phyloP scores from a whole-genome alignment of 495 filamentous ascomycete genomes.

The Talaromyces nanjingensis region DNA sequence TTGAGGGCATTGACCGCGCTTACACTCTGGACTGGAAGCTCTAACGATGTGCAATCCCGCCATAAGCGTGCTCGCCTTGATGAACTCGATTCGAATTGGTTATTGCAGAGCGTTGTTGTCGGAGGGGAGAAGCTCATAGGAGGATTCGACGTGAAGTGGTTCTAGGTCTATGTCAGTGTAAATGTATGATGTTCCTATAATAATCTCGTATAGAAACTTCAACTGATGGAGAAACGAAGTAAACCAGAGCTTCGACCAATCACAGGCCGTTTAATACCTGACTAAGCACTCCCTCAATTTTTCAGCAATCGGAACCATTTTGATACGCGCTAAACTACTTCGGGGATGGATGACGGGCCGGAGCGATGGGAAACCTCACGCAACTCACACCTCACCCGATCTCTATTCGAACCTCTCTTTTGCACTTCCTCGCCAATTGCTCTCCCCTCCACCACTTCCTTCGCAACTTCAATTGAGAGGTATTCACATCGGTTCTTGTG shows the following conservation, averaged over 20 bases:
- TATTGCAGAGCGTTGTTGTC: background rate
- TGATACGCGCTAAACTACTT: background rate
- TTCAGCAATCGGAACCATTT: background rate
- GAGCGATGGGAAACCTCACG: conserved; percentile 8
- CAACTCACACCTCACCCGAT: conserved; percentile 4
- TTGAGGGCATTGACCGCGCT: background rate
- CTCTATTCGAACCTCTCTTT: conserved; percentile 1
- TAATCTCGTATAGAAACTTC: too few species aligned
- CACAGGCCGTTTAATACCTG: background rate
- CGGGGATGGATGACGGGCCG: conserved; percentile 7
- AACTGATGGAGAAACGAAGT: background rate
- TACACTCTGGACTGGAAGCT: background rate
- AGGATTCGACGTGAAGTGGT: background rate
- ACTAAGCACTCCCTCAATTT: conserved; percentile 2
- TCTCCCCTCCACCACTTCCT: background rate
- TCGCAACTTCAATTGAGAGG: background rate
- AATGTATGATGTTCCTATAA: background rate
- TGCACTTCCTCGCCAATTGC: conserved; percentile 1
- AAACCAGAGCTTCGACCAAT: conserved; percentile 1
- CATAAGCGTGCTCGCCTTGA: background rate
- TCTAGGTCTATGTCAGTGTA: background rate
- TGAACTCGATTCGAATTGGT: background rate
- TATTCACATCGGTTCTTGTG: background rate
- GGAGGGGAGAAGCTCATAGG: background rate
- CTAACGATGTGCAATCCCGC: background rate